Conservation (phyloP, 441 rosid species). For the Omphalea diandra region DNA sequence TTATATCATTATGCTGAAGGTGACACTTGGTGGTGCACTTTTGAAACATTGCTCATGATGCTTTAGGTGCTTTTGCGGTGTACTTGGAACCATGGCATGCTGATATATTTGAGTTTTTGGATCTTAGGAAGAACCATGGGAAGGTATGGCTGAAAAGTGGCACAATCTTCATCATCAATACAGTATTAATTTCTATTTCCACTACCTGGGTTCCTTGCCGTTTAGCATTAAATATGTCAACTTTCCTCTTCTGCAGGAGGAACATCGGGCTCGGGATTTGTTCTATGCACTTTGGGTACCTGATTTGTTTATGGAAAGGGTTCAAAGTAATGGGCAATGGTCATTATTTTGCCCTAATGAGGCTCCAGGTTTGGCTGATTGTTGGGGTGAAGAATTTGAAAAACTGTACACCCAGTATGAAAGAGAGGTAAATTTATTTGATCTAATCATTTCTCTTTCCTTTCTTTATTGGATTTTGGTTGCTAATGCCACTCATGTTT, state of each 20-base stretch:
- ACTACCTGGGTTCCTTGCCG: too few species aligned
- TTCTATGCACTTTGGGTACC: constrained; percentile 93
- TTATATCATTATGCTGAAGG: not conserved
- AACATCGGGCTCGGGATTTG: constrained; percentile 80
- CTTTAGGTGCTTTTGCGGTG: constrained; percentile 87
- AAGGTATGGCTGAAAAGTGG: constrained; percentile 44
- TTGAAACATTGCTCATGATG: not conserved
- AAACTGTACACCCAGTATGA: constrained; percentile 63
- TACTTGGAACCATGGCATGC: constrained; percentile 98
- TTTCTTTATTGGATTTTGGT: not conserved
- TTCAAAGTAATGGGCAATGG: constrained; percentile 73
- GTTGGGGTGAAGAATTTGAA: constrained; percentile 89
- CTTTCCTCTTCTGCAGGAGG: constrained; percentile 50
- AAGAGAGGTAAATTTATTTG: constrained; percentile 39
- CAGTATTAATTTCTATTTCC: not conserved
- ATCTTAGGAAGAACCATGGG: constrained; percentile 86
- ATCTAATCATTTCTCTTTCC: not conserved
- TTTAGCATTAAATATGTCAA: not conserved
- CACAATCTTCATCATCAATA: not conserved
- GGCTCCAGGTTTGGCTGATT: constrained; percentile 82
- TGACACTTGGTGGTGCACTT: not conserved
- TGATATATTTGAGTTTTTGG: constrained; percentile 76
- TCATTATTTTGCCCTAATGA: constrained; percentile 87
- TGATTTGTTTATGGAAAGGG: constrained; percentile 92
- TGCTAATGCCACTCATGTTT: not conserved